Conservation (phyloP, 148 eudicot species). For the Nyssa sinensis region DNA sequence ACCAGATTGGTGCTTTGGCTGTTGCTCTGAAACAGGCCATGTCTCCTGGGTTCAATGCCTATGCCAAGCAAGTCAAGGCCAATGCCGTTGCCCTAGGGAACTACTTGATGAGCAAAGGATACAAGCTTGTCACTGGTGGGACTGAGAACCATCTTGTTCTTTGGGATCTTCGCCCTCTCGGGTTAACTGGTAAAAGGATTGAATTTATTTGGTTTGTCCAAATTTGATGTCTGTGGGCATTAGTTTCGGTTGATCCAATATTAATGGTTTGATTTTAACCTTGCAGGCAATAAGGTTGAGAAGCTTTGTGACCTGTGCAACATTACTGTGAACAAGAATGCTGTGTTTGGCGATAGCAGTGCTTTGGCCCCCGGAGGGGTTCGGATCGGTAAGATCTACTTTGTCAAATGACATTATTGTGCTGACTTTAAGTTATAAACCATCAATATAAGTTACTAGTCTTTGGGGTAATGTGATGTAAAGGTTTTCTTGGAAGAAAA, state of each 20-base stretch:
- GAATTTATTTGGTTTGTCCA: not conserved
- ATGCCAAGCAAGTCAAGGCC: constrained; percentile 93
- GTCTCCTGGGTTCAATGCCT: constrained; percentile 90
- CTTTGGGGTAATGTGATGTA: not conserved
- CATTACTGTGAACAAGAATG: constrained; percentile 98
- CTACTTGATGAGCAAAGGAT: constrained; percentile 81
- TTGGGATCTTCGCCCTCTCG: constrained; percentile 99
- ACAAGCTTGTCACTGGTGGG: constrained; percentile 87
- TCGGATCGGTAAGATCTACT: constrained; percentile 65
- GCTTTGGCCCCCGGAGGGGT: constrained; percentile 98
- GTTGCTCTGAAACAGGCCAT: constrained; percentile 89
- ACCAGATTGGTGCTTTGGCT: constrained; percentile 95
- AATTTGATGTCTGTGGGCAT: not conserved
- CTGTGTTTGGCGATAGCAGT: constrained; percentile 98
- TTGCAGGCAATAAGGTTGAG: constrained; percentile 94
- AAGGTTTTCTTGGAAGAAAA: not conserved
- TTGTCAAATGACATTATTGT: not conserved
- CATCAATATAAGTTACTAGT: not conserved
- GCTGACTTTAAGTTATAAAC: not conserved
- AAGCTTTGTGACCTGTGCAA: constrained; percentile 95
- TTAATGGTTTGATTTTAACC: not conserved
- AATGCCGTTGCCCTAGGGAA: constrained; percentile 95
- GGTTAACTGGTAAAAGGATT: constrained; percentile 70
- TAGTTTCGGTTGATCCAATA: not conserved
- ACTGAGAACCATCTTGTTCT: constrained; percentile 96